Percentiles rank a stretch among this genome's conserved stretches.
Evolutionary conservation across 2,329 filamentous ascomycete species (phyloP).

Genomic region (Sarocladium oryzae): DNA sequence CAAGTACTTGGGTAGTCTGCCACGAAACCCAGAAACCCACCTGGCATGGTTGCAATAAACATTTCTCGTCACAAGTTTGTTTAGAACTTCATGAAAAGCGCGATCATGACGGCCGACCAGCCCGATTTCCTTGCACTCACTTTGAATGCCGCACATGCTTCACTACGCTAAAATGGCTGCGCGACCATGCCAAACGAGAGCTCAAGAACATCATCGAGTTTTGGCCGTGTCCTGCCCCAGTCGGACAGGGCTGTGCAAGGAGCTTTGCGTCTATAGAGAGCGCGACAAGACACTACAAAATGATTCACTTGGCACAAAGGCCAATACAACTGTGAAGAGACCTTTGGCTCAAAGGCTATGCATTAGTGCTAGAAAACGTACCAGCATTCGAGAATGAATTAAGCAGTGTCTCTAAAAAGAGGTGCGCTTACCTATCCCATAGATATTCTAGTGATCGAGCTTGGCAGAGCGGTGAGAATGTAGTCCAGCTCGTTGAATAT

Average conservation of each 20-base stretch:
- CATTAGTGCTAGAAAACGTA: too few species aligned
- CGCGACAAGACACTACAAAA: conserved; percentile 2
- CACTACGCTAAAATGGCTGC: not conserved
- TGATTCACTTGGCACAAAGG: not conserved
- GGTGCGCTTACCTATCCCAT: too few species aligned
- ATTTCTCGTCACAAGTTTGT: not conserved
- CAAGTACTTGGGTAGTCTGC: too few species aligned
- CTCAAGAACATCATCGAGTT: not conserved
- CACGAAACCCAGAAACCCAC: not conserved
- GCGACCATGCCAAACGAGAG: not conserved
- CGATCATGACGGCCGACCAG: not conserved
- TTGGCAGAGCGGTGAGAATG: too few species aligned
- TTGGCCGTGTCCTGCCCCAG: not conserved
- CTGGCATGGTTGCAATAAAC: conserved; percentile 1
- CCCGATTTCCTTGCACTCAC: not conserved
- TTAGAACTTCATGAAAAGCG: not conserved
- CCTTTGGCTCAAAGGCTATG: not conserved
- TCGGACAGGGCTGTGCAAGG: not conserved
- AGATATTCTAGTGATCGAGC: too few species aligned
- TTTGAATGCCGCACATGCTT: not conserved
- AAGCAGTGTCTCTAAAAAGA: too few species aligned
- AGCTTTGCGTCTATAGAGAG: not conserved
- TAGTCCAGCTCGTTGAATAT: too few species aligned
- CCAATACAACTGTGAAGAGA: conserved; percentile 3
- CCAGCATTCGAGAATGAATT: too few species aligned